A percentile compares a stretch with the other conserved stretches of the same genome.
phyloP scores from a whole-genome alignment of 2,329 filamentous ascomycete species.

The Colletotrichum gloeosporioides region DNA sequence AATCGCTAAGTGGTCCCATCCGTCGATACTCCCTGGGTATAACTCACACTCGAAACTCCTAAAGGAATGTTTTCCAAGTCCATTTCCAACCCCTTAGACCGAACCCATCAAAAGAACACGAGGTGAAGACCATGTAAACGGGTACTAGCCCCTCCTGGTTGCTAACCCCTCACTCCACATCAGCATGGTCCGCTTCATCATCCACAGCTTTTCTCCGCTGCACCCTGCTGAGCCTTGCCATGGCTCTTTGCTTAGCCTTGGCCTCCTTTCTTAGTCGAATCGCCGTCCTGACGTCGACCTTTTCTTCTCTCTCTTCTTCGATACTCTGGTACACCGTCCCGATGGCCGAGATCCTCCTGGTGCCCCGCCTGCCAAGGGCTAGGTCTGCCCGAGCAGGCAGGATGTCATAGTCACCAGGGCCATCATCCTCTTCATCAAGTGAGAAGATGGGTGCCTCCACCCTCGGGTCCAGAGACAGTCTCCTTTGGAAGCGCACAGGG shows the following conservation, averaged over 20 bases:
- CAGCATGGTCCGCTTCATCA: neutral
- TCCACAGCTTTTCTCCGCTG: neutral
- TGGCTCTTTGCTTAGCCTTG: slow-evolving; percentile 31
- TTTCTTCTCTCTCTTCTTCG: slow-evolving; percentile 23
- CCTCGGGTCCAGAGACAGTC: neutral
- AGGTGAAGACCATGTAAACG: neutral
- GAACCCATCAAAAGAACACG: fast-evolving
- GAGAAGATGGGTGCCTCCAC: neutral
- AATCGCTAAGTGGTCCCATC: neutral
- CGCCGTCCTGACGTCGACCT: slow-evolving; percentile 31
- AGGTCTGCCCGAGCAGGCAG: slow-evolving; percentile 8
- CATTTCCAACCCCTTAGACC: neutral
- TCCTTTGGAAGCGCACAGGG: neutral
- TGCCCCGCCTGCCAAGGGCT: slow-evolving; percentile 10
- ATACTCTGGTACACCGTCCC: slow-evolving; percentile 17
- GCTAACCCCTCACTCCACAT: neutral
- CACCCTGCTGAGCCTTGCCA: neutral
- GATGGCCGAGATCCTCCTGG: slow-evolving; percentile 19
- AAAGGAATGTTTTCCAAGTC: neutral
- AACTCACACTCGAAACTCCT: neutral
- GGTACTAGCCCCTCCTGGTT: neutral
- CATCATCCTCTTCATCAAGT: neutral
- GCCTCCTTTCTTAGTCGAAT: slow-evolving; percentile 35
- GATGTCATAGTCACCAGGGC: neutral
- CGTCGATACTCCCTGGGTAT: neutral